A percentile compares a stretch with the other conserved stretches of the same genome.
phyloP scores from a whole-genome alignment of 2,329 filamentous ascomycete genomes.

The Claviceps africana region DNA sequence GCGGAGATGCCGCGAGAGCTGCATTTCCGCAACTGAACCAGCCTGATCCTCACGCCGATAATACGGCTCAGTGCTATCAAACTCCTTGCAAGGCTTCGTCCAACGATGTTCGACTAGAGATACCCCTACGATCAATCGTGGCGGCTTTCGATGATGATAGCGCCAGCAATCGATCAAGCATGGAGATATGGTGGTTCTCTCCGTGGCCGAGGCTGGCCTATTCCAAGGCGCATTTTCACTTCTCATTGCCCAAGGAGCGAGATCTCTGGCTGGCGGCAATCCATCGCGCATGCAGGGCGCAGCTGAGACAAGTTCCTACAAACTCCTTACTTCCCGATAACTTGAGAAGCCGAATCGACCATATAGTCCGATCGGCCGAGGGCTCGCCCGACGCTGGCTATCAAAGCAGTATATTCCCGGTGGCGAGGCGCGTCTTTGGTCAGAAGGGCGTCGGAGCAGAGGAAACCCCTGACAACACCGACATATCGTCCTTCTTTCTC shows the following conservation, averaged over 20 bases:
- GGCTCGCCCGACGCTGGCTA: conserved; percentile 12
- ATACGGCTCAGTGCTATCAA: conserved; percentile 12
- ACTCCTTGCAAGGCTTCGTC: conserved; percentile 16
- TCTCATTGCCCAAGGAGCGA: conserved; percentile 32
- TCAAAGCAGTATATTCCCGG: conserved; percentile 33
- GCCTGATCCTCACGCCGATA: conserved; percentile 10
- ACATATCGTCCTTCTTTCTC: conserved; percentile 39
- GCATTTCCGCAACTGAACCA: conserved; percentile 32
- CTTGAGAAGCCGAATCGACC: conserved; percentile 31
- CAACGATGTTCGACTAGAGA: conserved; percentile 28
- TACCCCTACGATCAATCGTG: conserved; percentile 37
- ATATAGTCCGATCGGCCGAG: conserved; percentile 32
- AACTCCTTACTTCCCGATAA: conserved; percentile 30
- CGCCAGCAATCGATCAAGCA: conserved; percentile 32
- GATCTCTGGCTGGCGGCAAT: conserved; percentile 36
- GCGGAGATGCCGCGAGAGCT: conserved; percentile 29
- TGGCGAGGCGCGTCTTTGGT: conserved; percentile 32
- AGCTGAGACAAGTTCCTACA: conserved; percentile 20
- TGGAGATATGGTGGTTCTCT: conserved; percentile 44
- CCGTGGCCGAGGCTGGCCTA: conserved; percentile 29
- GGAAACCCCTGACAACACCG: conserved; percentile 31
- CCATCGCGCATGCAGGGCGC: conserved; percentile 26
- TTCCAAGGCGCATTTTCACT: conserved; percentile 34
- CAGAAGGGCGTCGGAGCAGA: conserved; percentile 27
- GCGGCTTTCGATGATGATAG: conserved; percentile 39